These are phyloP conservation scores for Annona squamosa DNA, from an alignment of 164 flowering plant genomes.

Conservation along the genomic window DNA sequence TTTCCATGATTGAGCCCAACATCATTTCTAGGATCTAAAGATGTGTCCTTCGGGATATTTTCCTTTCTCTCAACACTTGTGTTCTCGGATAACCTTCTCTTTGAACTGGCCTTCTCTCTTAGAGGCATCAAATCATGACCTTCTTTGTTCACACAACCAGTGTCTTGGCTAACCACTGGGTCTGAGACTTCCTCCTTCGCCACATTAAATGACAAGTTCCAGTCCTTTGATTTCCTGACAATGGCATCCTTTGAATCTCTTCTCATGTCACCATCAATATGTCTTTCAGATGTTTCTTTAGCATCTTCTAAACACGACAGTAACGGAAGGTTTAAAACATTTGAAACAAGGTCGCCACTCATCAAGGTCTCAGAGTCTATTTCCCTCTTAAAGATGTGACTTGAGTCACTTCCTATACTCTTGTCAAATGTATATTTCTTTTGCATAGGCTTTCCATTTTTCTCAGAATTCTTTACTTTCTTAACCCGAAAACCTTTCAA, in stretches of 20 bases:
- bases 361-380: conserved; percentile 21
- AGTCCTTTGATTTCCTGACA: conserved; percentile 17
- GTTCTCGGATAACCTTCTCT: conserved; percentile 19
- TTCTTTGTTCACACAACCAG: neutral
- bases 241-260: conserved; percentile 16
- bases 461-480: conserved; percentile 23
- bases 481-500: conserved; percentile 19
- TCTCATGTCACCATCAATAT: conserved; percentile 10
- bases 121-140: neutral
- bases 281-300: conserved; percentile 5
- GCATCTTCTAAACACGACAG: conserved; percentile 7
- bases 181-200: conserved; percentile 23
- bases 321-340: conserved; percentile 13
- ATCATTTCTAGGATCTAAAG: conserved; percentile 11
- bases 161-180: conserved; percentile 8
- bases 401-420: conserved; percentile 12
- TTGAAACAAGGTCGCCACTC: conserved; percentile 20
- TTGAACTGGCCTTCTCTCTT: conserved; percentile 24
- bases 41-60: conserved; percentile 13
- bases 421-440: conserved; percentile 14
- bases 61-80: conserved; percentile 11
- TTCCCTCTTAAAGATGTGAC: conserved; percentile 20
- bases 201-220: conserved; percentile 14
- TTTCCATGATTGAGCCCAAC: conserved; percentile 16
- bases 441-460: conserved; percentile 16